These are phyloP conservation scores for Aspergillus sclerotialis DNA, from an alignment of 2,329 filamentous ascomycete genomes.

Conservation along the genomic window DNA sequence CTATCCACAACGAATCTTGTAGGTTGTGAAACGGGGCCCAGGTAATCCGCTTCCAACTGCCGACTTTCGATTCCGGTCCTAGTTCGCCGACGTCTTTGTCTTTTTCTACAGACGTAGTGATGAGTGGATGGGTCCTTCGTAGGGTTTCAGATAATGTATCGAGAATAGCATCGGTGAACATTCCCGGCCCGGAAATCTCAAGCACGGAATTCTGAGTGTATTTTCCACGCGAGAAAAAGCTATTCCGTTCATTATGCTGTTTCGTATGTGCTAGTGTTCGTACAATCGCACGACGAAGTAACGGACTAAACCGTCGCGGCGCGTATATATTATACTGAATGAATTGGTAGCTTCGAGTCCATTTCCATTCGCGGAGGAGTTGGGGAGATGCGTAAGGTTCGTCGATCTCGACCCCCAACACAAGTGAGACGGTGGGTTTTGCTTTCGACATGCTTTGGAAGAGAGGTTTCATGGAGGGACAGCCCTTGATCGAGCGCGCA, in stretches of 20 bases:
- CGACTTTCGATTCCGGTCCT: not conserved
- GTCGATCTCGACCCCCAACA: slow-evolving; percentile 29
- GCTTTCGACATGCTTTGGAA: too few species aligned
- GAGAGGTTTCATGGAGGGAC: slow-evolving; percentile 17
- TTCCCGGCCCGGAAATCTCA: slow-evolving; percentile 26
- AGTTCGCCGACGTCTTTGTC: slow-evolving; percentile 18
- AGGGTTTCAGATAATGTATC: slow-evolving; percentile 23
- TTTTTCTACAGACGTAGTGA: slow-evolving; percentile 15
- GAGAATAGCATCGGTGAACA: slow-evolving; percentile 28
- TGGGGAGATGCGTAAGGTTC: slow-evolving; percentile 26
- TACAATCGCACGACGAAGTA: slow-evolving; percentile 24
- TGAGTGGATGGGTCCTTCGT: slow-evolving; percentile 17
- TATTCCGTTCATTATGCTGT: slow-evolving; percentile 13
- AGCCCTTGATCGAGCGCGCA: slow-evolving; percentile 18
- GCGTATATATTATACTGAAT: slow-evolving; percentile 31
- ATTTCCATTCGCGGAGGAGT: slow-evolving; percentile 27
- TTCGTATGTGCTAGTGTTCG: slow-evolving; percentile 25
- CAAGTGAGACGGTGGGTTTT: slow-evolving; percentile 20
- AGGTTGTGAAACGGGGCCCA: slow-evolving; percentile 29
- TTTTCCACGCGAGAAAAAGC: slow-evolving; percentile 6
- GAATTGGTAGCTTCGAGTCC: slow-evolving; percentile 27
- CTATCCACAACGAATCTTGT: slow-evolving; percentile 17
- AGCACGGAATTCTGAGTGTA: slow-evolving; percentile 23
- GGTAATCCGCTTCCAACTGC: slow-evolving; percentile 18
- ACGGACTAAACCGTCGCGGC: slow-evolving; percentile 26